phyloP scores from a whole-genome alignment of 2,329 filamentous ascomycete species.

The Neonectria punicea region DNA sequence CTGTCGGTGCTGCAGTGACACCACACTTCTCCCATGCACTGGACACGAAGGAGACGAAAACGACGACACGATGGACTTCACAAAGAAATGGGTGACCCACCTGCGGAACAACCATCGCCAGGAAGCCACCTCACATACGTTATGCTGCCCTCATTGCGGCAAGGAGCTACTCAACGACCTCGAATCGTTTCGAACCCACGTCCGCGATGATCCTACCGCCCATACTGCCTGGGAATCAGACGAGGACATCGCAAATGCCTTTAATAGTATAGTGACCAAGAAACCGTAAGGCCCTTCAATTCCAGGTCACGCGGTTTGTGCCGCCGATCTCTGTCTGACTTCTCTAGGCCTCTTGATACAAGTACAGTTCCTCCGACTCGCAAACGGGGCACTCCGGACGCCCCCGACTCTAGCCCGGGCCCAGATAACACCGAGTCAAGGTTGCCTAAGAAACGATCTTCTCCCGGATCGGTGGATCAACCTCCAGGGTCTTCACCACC shows the following conservation, averaged over 20 bases:
- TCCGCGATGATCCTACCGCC: neutral
- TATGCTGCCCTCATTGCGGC: slow-evolving; percentile 10
- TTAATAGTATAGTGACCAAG: neutral
- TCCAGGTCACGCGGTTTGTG: neutral
- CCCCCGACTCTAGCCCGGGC: neutral
- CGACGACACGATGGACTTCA: slow-evolving; percentile 9
- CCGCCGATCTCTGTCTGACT: neutral
- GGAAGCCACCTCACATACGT: neutral
- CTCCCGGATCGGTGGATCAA: slow-evolving; percentile 8
- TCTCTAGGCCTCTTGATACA: neutral
- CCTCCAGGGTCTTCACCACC: neutral
- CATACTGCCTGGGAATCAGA: neutral
- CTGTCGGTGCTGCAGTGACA: neutral
- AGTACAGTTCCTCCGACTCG: neutral
- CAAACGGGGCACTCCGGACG: slow-evolving; percentile 2
- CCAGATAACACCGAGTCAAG: neutral
- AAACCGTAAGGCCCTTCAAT: neutral
- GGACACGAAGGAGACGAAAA: slow-evolving; percentile 2
- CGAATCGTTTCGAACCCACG: neutral
- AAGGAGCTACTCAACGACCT: neutral
- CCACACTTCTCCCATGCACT: neutral
- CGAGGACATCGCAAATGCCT: neutral
- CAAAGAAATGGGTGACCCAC: slow-evolving; percentile 7
- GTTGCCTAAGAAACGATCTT: slow-evolving; percentile 2
- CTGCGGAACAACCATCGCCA: slow-evolving; percentile 3